Base-by-base conservation (phyloP, 1,284 basidiomycete species). In the Hypsizygus ulmarius region DNA sequence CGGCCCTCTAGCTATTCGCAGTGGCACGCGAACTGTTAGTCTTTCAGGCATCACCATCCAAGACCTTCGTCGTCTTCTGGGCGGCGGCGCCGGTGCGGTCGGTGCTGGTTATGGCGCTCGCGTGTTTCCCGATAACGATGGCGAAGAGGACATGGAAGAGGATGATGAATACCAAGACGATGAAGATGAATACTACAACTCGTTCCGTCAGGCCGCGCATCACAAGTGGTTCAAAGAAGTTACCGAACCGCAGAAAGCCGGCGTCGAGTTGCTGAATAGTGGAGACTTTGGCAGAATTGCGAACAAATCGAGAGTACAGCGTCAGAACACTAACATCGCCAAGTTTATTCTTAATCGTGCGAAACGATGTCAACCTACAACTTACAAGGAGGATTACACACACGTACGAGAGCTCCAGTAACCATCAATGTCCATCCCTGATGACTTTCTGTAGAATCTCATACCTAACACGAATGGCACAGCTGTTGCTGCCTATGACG, bases 401-500 rank as follows among this genome's bases (percentile, higher is more conserved):
- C 69, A 66, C 53, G 84, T 85, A 60, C 42, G 78, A 60, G 19
- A 36, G 29, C 19, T 36, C 37, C 29, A 19, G 32, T 45, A 40
- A 19, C 25, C 48, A 10, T 35, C 8, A 35, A 34, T 33, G 21
- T 39, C 7, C 16, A 10, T 48, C 19, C 45, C 32, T 53, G 34
- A 43, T 34, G 34, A 8, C 39, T 45, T 42, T 56, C 49, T 29
- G 6, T 56, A 93, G 87, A 75, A 81, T 37, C 72, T 90, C 16
- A 70, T 97, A 8, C 96, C 95, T 0, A 97, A 97, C 61, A 82
- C 87, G 3, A 78, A 81, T 54, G 96, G 96, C 3, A 90, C 90
- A 1, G 81, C 92, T 9, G 94, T 98, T 0, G 91, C 93, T 1
- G 73, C 76, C 30, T 94, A 94, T 59, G 75, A 78, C 3, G 73